Evolutionary conservation across 2,329 filamentous ascomycete species (phyloP).

Genomic region (Emergomyces orientalis): DNA sequence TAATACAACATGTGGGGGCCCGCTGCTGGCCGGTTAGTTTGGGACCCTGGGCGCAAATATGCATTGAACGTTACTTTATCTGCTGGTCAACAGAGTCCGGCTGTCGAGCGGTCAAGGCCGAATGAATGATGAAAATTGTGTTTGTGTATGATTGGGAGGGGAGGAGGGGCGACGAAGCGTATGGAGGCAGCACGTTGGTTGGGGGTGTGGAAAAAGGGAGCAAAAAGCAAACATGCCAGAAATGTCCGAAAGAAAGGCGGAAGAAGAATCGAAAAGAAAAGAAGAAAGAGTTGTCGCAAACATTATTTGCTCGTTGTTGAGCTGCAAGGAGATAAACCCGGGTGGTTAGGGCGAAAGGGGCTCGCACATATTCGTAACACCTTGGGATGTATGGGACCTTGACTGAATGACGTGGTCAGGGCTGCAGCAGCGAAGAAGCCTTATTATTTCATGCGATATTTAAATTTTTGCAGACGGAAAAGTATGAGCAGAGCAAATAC

Average conservation of each 20-base stretch:
- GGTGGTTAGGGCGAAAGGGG: not conserved
- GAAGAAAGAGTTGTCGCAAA: not conserved
- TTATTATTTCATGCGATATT: conserved; percentile 2
- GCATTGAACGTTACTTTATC: not conserved
- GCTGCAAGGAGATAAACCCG: conserved; percentile 3
- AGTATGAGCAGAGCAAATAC: not conserved
- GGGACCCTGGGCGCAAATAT: not conserved
- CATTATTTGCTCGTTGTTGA: conserved; percentile 1
- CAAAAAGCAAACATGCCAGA: conserved; percentile 6
- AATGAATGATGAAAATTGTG: not conserved
- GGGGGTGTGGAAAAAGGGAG: not conserved
- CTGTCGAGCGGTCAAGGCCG: not conserved
- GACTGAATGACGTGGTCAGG: conserved; percentile 5
- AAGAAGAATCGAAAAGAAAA: conserved; percentile 2
- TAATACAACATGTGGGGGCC: not conserved
- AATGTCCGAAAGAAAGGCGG: conserved; percentile 6
- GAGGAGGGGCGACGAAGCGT: not conserved
- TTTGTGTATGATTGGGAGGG: not conserved
- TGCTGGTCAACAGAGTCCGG: not conserved
- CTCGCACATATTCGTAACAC: conserved; percentile 6
- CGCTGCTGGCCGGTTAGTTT: not conserved
- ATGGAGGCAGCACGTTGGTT: not conserved
- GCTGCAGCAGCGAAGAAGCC: not conserved
- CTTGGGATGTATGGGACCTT: conserved; percentile 1
- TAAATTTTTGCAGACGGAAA: not conserved